These are phyloP conservation scores for Cunninghamia lanceolata DNA, from an alignment of 75 land plant genomes.

Conservation along the genomic window DNA sequence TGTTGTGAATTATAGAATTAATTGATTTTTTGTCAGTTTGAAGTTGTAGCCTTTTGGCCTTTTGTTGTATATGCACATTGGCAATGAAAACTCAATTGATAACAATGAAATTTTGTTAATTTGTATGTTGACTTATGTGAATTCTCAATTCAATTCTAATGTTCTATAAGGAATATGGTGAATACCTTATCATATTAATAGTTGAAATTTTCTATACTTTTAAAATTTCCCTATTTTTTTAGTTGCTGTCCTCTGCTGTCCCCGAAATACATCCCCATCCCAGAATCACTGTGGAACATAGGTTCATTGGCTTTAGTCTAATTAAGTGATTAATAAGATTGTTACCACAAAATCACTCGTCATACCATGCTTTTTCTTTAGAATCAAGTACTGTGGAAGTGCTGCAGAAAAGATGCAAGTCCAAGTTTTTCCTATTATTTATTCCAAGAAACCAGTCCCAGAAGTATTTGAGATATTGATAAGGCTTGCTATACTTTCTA, in stretches of 20 bases:
- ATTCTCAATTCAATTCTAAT: too few species aligned
- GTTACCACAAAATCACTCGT: not conserved
- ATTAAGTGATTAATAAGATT: not conserved
- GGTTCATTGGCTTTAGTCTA: not conserved
- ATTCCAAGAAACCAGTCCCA: not conserved
- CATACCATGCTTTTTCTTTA: not conserved
- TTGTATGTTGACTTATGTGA: too few species aligned
- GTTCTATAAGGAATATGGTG: too few species aligned
- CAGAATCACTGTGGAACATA: not conserved
- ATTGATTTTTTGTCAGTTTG: too few species aligned
- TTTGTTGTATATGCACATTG: too few species aligned
- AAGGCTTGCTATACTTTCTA: not conserved
- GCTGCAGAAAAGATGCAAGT: not conserved
- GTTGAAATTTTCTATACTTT: too few species aligned
- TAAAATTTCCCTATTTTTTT: too few species aligned
- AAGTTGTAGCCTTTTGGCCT: too few species aligned
- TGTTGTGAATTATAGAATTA: too few species aligned
- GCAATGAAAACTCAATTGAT: too few species aligned
- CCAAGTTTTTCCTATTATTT: not conserved
- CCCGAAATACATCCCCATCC: not conserved
- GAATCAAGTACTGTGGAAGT: not conserved
- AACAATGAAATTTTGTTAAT: too few species aligned
- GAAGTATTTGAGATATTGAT: not conserved
- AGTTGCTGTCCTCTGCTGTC: not conserved
- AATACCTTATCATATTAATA: too few species aligned